Evolutionary conservation across 768 basidiomycete species (phyloP), one percentile per base, ranked within the genome.

Genomic region (Boletus patriciae): DNA sequence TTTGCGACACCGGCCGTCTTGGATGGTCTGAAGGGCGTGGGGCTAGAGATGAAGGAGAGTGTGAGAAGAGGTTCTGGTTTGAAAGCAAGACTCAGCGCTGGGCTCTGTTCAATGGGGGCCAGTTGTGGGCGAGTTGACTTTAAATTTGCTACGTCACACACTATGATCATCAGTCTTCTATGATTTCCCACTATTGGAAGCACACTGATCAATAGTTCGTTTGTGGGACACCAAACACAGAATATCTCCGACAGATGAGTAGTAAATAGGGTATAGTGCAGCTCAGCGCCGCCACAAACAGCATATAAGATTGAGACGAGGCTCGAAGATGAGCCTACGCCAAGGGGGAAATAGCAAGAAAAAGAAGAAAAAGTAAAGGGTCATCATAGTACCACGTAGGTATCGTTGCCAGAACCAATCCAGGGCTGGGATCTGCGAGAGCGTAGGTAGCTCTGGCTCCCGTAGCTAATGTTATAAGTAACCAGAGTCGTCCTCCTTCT

Each of bases 1-100:
- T 83, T 94, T 64, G 92, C 92, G 2, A 85, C 92, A 2, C 68
- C 89, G 62, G 76, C 78, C 34, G 78, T 94, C 6, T n/a, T n/a
- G 71, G 66, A 72, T 8, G 80, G 82, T 7, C 68, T 96, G 67
- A 80, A 84, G 58, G 74, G 77, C 36, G 76, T 72, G 6, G 77
- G 77, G 6, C 47, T 80, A 8, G 73, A 73, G 13, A 73, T 80
- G 68, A 67, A 65, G 57, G 78, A 80, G 61, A 59, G 60, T 4
- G 66, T 76, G 42, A 57, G 52, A 18, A 61, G 34, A 31, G 84
- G 84, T 15, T 59, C 80, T 25, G 77, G 76, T 1, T 81, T 87
- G 80, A 74, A 73, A 56, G 79, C 78, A 60, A 66, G 54, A 18
- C 62, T 71, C 9, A 9, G 59, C 21, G 54, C 46, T 44, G 73